Base-by-base conservation (phyloP, 164 flowering plant species). In the Kalanchoe fedtschenkoi region DNA sequence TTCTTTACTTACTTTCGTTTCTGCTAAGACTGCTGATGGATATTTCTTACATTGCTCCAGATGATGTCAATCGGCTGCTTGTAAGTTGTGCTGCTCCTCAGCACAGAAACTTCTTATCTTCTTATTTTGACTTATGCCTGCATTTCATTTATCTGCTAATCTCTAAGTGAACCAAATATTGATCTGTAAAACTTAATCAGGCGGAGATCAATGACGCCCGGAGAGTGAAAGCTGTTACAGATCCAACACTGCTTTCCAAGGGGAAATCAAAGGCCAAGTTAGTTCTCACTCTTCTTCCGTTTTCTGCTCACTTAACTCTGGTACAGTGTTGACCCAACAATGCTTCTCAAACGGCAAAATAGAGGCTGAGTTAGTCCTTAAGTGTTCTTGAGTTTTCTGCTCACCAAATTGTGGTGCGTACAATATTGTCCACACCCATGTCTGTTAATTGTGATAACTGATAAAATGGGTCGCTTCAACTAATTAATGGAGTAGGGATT, bases 181-280 rank as follows among this genome's bases (percentile, higher is more conserved):
- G 56, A 51, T 24, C 15, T 42, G 21, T 37, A 34, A 17, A 33
- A 6, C 16, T 58, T 5, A 39, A 30, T 38, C 65, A 92, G 96
- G 77, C 83, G 5, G 95, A 89, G 68, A 73, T 90, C 26, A 93
- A 88, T 69, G 80, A 81, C 46, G 95, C 95, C 19, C 88, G 96
- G 99, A 91, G 83, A 71, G 77, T 77, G 58, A 87, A 85, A 65
- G 42, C 81, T 14, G 77, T 51, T 11, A 35, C 72, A 37, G 96
- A 95, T 61, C 86, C 89, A 5, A 89, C 91, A 6, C 61, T 83
- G 33, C 89, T 90, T 21, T 95, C 99, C 26, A 85, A 83, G 70
- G 84, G 87, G 17, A 95, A 84, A 78, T 58, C 79, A 30, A 87
- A 85, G 21, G 97, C 99, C 71, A 87, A 75, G 99, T 90, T n/a